These are phyloP conservation scores for Russula dissimulans DNA, from an alignment of 768 basidiomycete species.

Conservation along the genomic window DNA sequence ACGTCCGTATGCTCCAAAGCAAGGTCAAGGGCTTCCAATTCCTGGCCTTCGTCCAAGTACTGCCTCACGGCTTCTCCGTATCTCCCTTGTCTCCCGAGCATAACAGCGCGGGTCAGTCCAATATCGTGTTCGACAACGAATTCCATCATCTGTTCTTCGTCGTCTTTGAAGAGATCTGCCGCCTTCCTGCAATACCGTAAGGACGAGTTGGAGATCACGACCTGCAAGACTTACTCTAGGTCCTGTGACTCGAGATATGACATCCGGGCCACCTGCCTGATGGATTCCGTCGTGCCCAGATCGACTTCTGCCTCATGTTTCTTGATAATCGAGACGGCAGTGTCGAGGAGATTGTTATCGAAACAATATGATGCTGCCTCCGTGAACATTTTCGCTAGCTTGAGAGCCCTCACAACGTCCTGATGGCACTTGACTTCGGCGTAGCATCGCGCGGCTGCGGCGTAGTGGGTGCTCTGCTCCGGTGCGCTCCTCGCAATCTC, in stretches of 20 bases:
- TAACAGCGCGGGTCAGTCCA: conserved; percentile 36
- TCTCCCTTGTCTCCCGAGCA: conserved; percentile 37
- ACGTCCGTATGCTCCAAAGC: conserved; percentile 30
- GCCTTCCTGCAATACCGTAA: conserved; percentile 33
- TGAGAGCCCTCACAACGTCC: neutral
- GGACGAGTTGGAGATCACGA: neutral
- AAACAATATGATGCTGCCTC: conserved; percentile 14
- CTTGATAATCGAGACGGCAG: conserved; percentile 1
- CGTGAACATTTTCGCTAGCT: conserved; percentile 2
- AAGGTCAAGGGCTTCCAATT: conserved; percentile 37
- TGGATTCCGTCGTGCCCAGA: conserved; percentile 6
- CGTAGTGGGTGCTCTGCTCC: neutral
- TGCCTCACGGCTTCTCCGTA: conserved; percentile 44
- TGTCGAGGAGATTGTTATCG: conserved; percentile 9
- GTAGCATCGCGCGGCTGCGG: conserved; percentile 5
- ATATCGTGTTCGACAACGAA: conserved; percentile 49
- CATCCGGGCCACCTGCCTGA: conserved; percentile 1
- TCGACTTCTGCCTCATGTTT: neutral
- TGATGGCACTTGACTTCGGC: neutral
- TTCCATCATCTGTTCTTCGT: conserved; percentile 44
- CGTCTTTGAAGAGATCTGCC: conserved; percentile 37
- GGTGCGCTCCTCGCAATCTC: neutral
- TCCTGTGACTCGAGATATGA: conserved; percentile 3
- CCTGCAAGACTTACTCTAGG: conserved; percentile 5
- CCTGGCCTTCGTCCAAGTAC: conserved; percentile 39